phyloP scores from a whole-genome alignment of 331 rosid genomes.

The Malus hybrid region DNA sequence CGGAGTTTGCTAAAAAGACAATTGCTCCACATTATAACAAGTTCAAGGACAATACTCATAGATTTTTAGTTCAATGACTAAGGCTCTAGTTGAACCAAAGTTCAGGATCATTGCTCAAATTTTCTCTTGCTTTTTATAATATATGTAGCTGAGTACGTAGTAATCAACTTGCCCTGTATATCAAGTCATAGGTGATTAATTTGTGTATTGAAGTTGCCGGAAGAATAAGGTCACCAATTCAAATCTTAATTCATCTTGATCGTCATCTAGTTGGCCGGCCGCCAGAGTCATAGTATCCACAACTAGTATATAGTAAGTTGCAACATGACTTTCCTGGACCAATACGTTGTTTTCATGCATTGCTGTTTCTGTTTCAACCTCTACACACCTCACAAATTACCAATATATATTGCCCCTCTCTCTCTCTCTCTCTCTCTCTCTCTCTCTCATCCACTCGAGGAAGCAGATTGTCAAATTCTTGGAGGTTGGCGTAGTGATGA shows the following conservation, averaged over 20 bases:
- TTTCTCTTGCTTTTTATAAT: too few species aligned
- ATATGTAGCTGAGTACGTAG: too few species aligned
- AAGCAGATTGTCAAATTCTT: too few species aligned
- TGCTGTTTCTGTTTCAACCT: neutral
- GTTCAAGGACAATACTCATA: accelerated
- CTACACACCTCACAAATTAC: neutral
- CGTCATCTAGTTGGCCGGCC: neutral
- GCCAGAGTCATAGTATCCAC: neutral
- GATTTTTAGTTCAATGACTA: too few species aligned
- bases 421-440: neutral
- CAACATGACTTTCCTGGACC: neutral
- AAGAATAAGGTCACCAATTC: neutral
- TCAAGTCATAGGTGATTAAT: too few species aligned
- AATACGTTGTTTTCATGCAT: neutral
- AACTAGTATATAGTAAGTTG: neutral
- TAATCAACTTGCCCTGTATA: too few species aligned
- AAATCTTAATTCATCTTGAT: neutral
- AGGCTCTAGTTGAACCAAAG: too few species aligned
- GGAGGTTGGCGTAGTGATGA: too few species aligned
- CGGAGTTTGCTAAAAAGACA: too few species aligned
- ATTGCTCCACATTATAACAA: too few species aligned
- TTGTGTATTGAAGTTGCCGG: neutral
- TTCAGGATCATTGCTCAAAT: too few species aligned
- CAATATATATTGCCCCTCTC: neutral
- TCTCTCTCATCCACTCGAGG: too few species aligned